A percentile compares a stretch with the other conserved stretches of the same genome.
phyloP scores from a whole-genome alignment of 108 stramenopile species.

The Skeletonema menzelii region DNA sequence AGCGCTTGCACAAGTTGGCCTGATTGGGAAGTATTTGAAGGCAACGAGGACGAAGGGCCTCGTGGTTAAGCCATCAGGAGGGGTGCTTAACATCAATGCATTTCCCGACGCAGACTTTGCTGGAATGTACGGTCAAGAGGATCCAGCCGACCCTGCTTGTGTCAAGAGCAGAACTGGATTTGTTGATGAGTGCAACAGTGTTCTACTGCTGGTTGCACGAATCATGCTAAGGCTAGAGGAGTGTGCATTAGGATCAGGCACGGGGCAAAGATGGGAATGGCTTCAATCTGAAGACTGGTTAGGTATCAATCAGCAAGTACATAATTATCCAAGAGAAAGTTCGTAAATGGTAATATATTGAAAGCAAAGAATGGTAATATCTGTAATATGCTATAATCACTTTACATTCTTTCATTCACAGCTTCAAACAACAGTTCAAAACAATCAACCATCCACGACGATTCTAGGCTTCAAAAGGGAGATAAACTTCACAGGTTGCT shows the following conservation, averaged over 20 bases:
- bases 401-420: not conserved
- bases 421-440: not conserved
- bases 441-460: conserved; percentile 34
- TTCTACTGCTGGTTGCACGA: no score
- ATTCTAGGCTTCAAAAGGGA: conserved; percentile 57
- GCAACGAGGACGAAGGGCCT: conserved; percentile 32
- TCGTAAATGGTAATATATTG: no score
- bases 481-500: conserved; percentile 62
- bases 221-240: no score
- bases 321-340: no score
- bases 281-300: no score
- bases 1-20: conserved; percentile 34
- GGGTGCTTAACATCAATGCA: conserved; percentile 31
- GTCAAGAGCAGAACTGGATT: conserved; percentile 54
- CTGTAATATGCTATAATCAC: not conserved
- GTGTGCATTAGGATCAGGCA: no score
- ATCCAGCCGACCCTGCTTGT: conserved; percentile 35
- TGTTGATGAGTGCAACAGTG: no score
- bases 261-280: no score
- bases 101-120: conserved; percentile 57
- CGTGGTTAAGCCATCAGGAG: conserved; percentile 15
- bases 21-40: conserved; percentile 41
- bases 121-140: conserved; percentile 39
- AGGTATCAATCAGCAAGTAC: no score
- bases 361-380: no score